Conservation (phyloP, 108 stramenopile genomes). For the Parietichytrium sp. region DNA sequence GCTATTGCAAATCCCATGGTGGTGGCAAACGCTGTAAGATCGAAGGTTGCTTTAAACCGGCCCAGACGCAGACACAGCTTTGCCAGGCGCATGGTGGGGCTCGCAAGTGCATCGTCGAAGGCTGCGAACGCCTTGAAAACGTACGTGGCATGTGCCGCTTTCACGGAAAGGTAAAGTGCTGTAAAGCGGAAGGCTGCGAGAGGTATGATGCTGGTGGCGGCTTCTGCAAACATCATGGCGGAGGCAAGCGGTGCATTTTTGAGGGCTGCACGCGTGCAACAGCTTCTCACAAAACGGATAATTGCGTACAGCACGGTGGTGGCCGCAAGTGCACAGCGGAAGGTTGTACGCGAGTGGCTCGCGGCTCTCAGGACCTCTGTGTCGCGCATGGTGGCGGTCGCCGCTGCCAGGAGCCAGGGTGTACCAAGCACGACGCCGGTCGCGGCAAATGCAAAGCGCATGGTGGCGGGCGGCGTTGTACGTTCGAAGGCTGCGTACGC, state of each 20-base stretch:
- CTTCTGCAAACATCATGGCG: slow-evolving; percentile 31
- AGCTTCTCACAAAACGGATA: slow-evolving; percentile 86
- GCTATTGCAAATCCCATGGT: slow-evolving; percentile 90
- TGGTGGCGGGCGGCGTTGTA: slow-evolving; percentile 14
- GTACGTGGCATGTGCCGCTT: slow-evolving; percentile 1
- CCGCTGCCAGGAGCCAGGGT: slow-evolving; percentile 80
- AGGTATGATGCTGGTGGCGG: neutral
- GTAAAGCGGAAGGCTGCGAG: slow-evolving; percentile 8
- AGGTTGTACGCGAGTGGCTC: slow-evolving; percentile 90
- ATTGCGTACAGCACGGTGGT: slow-evolving; percentile 94
- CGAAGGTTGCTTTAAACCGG: slow-evolving; percentile 84
- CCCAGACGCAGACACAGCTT: slow-evolving; percentile 86
- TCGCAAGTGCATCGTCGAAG: slow-evolving; percentile 68
- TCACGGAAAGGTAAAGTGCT: neutral
- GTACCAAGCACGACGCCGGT: slow-evolving; percentile 65
- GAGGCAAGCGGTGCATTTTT: slow-evolving; percentile 46
- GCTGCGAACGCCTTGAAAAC: neutral
- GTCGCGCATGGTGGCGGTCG: slow-evolving; percentile 94
- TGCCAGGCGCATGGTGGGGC: slow-evolving; percentile 96
- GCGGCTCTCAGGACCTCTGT: slow-evolving; percentile 87
- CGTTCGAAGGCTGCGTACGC: slow-evolving; percentile 15
- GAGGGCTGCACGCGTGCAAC: slow-evolving; percentile 82
- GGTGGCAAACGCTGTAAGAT: slow-evolving; percentile 88
- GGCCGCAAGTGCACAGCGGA: slow-evolving; percentile 83
- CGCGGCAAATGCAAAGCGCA: slow-evolving; percentile 37